A percentile compares a stretch with the other conserved stretches of the same genome.
Evolutionary conservation across 2,329 filamentous ascomycete species (phyloP).

Genomic region (Ascochyta lentis): DNA sequence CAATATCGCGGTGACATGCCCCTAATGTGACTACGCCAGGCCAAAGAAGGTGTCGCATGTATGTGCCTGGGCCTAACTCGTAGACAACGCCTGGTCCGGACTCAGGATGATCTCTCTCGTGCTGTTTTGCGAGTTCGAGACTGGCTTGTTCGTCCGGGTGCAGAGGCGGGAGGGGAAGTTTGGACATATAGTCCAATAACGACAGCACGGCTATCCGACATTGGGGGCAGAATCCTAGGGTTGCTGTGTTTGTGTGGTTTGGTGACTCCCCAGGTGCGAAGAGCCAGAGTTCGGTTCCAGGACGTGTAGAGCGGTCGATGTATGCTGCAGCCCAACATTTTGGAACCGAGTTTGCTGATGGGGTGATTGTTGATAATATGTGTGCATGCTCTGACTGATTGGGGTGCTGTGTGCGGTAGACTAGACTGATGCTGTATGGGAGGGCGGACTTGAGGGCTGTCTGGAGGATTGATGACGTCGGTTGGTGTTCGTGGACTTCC

Average conservation of each 20-base stretch:
- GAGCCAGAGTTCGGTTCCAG: conserved; percentile 71
- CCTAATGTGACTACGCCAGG: conserved; percentile 54
- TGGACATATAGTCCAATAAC: conserved; percentile 38
- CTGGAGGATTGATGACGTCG: conserved; percentile 58
- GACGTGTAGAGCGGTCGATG: conserved; percentile 65
- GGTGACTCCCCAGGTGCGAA: conserved; percentile 52
- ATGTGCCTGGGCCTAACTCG: conserved; percentile 27
- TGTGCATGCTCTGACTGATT: conserved; percentile 49
- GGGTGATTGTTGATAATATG: conserved; percentile 50
- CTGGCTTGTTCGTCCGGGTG: conserved; percentile 33
- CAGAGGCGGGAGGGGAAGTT: conserved; percentile 35
- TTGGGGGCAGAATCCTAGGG: conserved; percentile 27
- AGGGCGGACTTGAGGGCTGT: conserved; percentile 58
- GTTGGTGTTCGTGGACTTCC: conserved; percentile 28
- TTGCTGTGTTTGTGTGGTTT: conserved; percentile 21
- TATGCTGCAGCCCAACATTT: conserved; percentile 64
- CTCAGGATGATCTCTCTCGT: conserved; percentile 35
- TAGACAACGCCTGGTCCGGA: conserved; percentile 30
- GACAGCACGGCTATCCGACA: conserved; percentile 40
- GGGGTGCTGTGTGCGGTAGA: conserved; percentile 68
- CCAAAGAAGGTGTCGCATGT: conserved; percentile 42
- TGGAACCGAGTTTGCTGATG: conserved; percentile 19
- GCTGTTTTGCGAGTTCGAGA: conserved; percentile 38
- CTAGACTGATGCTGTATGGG: conserved; percentile 65
- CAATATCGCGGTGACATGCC: conserved; percentile 47